phyloP scores from a whole-genome alignment of 2,329 filamentous ascomycete genomes.

The Celoporthe dispersa region DNA sequence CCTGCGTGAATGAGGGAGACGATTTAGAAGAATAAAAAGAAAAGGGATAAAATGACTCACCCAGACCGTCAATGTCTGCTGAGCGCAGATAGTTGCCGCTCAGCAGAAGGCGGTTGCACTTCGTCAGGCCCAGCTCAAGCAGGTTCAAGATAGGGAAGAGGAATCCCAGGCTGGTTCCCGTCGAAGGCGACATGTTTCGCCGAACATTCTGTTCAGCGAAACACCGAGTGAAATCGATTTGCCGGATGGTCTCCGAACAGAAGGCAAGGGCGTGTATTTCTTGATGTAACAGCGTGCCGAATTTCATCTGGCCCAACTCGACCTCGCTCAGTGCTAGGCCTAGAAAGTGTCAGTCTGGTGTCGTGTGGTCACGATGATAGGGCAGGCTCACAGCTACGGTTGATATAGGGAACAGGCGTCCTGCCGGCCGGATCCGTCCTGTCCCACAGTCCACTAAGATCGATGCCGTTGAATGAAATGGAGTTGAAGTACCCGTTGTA shows the following conservation, averaged over 20 bases:
- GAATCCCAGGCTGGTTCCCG: slow-evolving; percentile 35
- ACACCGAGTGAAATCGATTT: slow-evolving; percentile 57
- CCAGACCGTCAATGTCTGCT: slow-evolving; percentile 53
- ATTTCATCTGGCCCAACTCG: slow-evolving; percentile 52
- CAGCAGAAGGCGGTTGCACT: slow-evolving; percentile 56
- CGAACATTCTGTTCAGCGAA: slow-evolving; percentile 35
- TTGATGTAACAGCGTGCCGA: slow-evolving; percentile 57
- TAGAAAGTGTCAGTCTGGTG: slow-evolving; percentile 32
- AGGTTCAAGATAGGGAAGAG: slow-evolving; percentile 50
- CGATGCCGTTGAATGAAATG: slow-evolving; percentile 58
- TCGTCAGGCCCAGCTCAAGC: slow-evolving; percentile 47
- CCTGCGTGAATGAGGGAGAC: not conserved
- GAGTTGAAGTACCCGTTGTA: slow-evolving; percentile 65
- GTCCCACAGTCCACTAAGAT: slow-evolving; percentile 49
- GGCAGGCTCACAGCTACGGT: slow-evolving; percentile 50
- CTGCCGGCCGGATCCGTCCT: slow-evolving; percentile 49
- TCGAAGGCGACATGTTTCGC: slow-evolving; percentile 20
- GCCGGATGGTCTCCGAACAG: slow-evolving; percentile 58
- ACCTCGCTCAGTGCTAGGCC: slow-evolving; percentile 53
- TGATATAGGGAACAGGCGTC: slow-evolving; percentile 55
- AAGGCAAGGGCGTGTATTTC: slow-evolving; percentile 61
- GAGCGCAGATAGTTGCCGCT: slow-evolving; percentile 54
- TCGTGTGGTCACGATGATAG: slow-evolving; percentile 20
- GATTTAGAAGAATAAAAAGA: too few relatives aligned
- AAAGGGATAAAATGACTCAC: slow-evolving; percentile 38